Evolutionary conservation across 306 rosid genomes (phyloP).

Genomic region (Benincasa hispida): DNA sequence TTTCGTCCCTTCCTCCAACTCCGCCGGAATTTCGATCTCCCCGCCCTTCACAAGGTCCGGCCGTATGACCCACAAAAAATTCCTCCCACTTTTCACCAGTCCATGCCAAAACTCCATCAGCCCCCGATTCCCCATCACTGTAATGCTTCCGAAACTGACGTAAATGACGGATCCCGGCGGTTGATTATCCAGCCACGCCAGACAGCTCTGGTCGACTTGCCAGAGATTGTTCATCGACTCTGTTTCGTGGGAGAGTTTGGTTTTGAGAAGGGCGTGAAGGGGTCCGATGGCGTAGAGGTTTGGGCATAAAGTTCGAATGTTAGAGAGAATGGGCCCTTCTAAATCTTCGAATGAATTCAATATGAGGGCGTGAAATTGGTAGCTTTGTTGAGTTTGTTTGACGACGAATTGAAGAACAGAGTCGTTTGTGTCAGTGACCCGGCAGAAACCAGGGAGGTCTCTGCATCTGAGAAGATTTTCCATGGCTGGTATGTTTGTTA

Average conservation of each 20-base stretch:
- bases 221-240: neutral
- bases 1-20: conserved; percentile 12
- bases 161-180: conserved; percentile 6
- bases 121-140: neutral
- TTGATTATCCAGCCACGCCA: conserved; percentile 9
- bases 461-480: conserved; percentile 3
- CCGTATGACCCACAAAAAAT: neutral
- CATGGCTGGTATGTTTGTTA: neutral
- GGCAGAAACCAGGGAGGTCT: conserved; percentile 6
- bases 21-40: neutral
- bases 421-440: neutral
- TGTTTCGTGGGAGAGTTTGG: neutral
- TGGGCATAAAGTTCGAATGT: neutral
- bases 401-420: neutral
- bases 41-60: neutral
- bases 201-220: neutral
- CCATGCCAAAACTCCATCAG: conserved; percentile 17
- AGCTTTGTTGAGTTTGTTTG: neutral
- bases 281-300: conserved; percentile 11
- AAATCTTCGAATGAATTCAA: conserved; percentile 7
- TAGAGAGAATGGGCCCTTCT: neutral
- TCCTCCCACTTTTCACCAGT: neutral
- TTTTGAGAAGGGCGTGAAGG: conserved; percentile 1
- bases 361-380: neutral
- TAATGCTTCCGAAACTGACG: conserved; percentile 12